These are phyloP conservation scores for Phoenix roebelenii DNA, from an alignment of 176 grass and related monocot species.

Conservation along the genomic window DNA sequence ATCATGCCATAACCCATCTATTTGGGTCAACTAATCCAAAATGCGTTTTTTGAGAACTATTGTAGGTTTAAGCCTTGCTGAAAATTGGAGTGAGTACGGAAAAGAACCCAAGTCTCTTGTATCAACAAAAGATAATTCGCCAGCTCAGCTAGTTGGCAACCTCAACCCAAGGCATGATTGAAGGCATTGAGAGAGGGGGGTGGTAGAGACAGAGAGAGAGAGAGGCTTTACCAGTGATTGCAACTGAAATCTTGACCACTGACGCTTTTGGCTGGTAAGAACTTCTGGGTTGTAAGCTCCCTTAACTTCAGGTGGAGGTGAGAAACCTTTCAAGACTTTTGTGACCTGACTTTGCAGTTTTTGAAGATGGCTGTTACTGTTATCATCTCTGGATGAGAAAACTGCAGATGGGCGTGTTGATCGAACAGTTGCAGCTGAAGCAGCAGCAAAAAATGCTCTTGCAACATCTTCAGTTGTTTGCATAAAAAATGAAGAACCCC, in stretches of 20 bases:
- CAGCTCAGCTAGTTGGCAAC: too few relatives aligned
- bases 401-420: conserved; percentile 50
- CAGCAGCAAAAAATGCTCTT: conserved; percentile 37
- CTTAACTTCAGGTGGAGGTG: conserved; percentile 52
- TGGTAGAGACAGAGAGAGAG: conserved; percentile 4
- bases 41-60: too few relatives aligned
- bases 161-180: too few relatives aligned
- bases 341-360: conserved; percentile 74
- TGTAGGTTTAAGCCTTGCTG: too few relatives aligned
- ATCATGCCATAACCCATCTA: too few relatives aligned
- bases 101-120: too few relatives aligned
- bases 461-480: conserved; percentile 79
- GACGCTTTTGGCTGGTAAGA: conserved; percentile 80
- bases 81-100: too few relatives aligned
- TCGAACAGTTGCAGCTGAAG: conserved; percentile 58
- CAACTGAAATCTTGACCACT: conserved; percentile 88
- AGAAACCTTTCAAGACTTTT: conserved; percentile 70
- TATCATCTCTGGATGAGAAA: conserved; percentile 56
- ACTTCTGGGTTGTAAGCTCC: conserved; percentile 86
- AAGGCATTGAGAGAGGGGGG: too few relatives aligned
- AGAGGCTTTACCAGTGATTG: conserved; percentile 48
- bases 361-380: conserved; percentile 48
- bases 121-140: too few relatives aligned
- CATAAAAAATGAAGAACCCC: conserved; percentile 33
- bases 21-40: too few relatives aligned